A percentile compares a stretch with the other conserved stretches of the same genome.
Conservation (phyloP, 164 flowering plant species). For the Paratinospora sagittata region DNA sequence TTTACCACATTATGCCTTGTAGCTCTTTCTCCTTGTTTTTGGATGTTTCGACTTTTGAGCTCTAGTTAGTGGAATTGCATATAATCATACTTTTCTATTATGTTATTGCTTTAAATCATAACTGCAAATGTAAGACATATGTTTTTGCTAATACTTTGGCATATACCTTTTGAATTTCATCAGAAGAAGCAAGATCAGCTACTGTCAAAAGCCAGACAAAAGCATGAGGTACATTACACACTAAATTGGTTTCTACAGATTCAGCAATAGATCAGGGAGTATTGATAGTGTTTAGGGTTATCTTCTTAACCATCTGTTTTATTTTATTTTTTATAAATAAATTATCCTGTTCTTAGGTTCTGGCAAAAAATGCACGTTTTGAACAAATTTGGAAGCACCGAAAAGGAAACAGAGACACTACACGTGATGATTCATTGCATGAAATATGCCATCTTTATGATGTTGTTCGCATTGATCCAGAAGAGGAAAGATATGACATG, state of each 20-base stretch:
- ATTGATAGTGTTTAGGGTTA: not conserved
- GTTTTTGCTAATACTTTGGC: constrained; percentile 8
- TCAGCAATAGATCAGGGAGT: not conserved
- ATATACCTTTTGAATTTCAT: constrained; percentile 6
- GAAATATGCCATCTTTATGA: constrained; percentile 75
- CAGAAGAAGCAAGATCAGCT: constrained; percentile 48
- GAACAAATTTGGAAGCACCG: constrained; percentile 91
- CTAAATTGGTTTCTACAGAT: not conserved
- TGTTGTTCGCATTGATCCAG: constrained; percentile 71
- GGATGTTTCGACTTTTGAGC: not conserved
- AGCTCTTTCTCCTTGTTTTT: not conserved
- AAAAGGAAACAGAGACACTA: constrained; percentile 36
- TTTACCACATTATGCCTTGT: too few species aligned
- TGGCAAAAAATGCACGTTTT: constrained; percentile 73
- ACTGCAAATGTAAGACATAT: not conserved
- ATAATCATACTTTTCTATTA: not conserved
- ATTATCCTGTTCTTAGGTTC: constrained; percentile 25
- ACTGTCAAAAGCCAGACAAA: constrained; percentile 42
- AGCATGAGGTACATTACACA: constrained; percentile 51
- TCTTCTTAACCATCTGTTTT: not conserved
- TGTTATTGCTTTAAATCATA: not conserved
- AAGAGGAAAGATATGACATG: constrained; percentile 29
- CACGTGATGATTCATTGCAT: constrained; percentile 34
- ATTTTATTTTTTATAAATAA: not conserved
- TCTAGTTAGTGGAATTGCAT: not conserved